A percentile compares a stretch with the other conserved stretches of the same genome.
These are phyloP conservation scores for Venturia oleaginea DNA, from an alignment of 2,329 filamentous ascomycete species.

Conservation along the genomic window DNA sequence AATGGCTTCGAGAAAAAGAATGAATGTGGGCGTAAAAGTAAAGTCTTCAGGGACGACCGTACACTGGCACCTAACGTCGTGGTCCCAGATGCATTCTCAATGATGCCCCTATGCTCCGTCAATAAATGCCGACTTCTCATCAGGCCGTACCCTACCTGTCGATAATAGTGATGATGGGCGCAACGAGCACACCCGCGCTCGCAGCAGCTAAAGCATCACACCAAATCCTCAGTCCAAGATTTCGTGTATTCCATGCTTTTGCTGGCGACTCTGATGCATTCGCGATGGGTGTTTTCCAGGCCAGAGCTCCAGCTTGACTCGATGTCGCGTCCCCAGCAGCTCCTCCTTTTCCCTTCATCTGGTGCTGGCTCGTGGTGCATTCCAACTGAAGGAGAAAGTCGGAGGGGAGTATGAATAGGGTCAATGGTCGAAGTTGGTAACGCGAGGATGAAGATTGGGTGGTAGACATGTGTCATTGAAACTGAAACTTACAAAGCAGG, in stretches of 20 bases:
- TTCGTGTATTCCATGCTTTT: slow-evolving; percentile 62
- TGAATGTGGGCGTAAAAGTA: slow-evolving; percentile 51
- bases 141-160: slow-evolving; percentile 52
- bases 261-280: not conserved
- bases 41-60: slow-evolving; percentile 45
- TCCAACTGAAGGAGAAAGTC: not conserved
- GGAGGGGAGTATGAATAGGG: not conserved
- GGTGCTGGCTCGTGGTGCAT: not conserved
- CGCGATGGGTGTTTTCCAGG: not conserved
- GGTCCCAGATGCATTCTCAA: slow-evolving; percentile 70
- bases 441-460: not conserved
- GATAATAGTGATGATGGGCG: slow-evolving; percentile 79
- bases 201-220: slow-evolving; percentile 62
- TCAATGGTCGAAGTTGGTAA: not conserved
- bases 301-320: not conserved
- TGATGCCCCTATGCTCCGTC: slow-evolving; percentile 52
- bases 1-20: slow-evolving; percentile 59
- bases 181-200: slow-evolving; percentile 65
- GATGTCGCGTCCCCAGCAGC: not conserved
- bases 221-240: slow-evolving; percentile 56
- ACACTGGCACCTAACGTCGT: slow-evolving; percentile 52
- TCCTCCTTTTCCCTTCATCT: slow-evolving; percentile 10
- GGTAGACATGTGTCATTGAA: not conserved
- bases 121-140: not conserved
- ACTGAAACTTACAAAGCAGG: not conserved